Conservation (phyloP, 2,329 filamentous ascomycete genomes). For the Talaromyces albobiverticillius region DNA sequence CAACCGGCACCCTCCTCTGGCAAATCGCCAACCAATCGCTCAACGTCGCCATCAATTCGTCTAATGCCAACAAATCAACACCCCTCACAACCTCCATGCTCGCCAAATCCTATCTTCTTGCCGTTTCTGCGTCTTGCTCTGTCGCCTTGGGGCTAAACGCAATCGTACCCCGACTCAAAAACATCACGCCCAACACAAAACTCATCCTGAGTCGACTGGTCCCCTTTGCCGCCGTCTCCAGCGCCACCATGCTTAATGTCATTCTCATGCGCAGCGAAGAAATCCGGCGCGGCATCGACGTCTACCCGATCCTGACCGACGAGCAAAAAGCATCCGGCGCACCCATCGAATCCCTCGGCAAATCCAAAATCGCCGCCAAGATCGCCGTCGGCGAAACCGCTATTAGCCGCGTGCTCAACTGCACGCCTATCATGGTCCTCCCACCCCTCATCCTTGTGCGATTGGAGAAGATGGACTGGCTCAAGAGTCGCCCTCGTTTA, state of each 20-base stretch:
- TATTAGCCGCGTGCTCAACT: conserved; percentile 84
- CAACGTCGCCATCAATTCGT: conserved; percentile 96
- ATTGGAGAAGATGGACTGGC: conserved; percentile 79
- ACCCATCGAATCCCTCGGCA: conserved; percentile 71
- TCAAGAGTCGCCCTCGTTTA: conserved; percentile 71
- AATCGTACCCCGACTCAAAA: conserved; percentile 78
- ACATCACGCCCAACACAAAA: conserved; percentile 70
- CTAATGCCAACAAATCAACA: conserved; percentile 97
- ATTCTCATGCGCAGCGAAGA: conserved; percentile 98
- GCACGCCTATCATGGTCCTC: conserved; percentile 94
- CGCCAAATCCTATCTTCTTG: conserved; percentile 84
- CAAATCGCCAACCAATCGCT: conserved; percentile 96
- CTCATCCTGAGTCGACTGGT: conserved; percentile 81
- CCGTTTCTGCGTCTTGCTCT: conserved; percentile 88
- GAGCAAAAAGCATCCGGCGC: conserved; percentile 66
- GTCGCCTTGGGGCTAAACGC: conserved; percentile 91
- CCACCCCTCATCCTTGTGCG: conserved; percentile 82
- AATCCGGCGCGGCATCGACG: conserved; percentile 87
- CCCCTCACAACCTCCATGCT: conserved; percentile 78
- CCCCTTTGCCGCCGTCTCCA: conserved; percentile 92
- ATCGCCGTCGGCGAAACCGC: conserved; percentile 92
- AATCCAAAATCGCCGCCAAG: conserved; percentile 81
- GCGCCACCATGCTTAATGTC: conserved; percentile 87
- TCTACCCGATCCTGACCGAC: conserved; percentile 76
- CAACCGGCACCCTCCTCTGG: conserved; percentile 83